Evolutionary conservation across 257 asterid genomes (phyloP), one percentile per base, ranked within the genome.

Genomic region (Phtheirospermum japonicum): DNA sequence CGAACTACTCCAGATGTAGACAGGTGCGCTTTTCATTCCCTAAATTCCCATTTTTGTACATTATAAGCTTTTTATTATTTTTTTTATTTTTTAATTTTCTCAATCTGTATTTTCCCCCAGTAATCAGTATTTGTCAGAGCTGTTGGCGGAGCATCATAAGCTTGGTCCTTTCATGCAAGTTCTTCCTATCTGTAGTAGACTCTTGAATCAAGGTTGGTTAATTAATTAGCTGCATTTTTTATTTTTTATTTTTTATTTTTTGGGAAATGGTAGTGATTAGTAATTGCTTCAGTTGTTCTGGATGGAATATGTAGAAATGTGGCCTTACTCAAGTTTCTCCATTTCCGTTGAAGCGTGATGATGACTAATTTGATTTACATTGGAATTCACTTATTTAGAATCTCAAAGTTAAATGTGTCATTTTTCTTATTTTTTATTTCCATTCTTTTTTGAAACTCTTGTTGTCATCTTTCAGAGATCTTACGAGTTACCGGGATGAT

Each of bases 151-250:
- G 84, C 91, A 81, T 81, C 99, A 89, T 57, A 93, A 89, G 88
- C 80, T 93, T 40, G 99, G 94, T 9, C 99, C 99, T 28, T 93
- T 93, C 81, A 71, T 82, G 80, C 99, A 93, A 79, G 92, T 89
- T 69, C 91, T 93, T 69, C 99, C 99, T 6, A 80, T 83, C 60
- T 93, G 95, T 63, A 83, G 78, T 75, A 79, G 95, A 63, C 96
- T 93, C 67, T 73, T 88, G 81, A 85, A 80, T 88, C 96, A 88
- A 85, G 96, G 95, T 42, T 36, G 9, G 9, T 36, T 36, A 7
- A 7, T 42, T 17, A 3, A 2, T 16, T 2, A 4, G 19, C 13
- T 6, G 7, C 48, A 8, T 14, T 10, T 10, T 10, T 14, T 39
- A 0, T 9, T 39, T 39, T 39, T 0, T 37, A 13, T n/a, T 4